Evolutionary conservation across 306 rosid species (phyloP).

Genomic region (Vicia faba): DNA sequence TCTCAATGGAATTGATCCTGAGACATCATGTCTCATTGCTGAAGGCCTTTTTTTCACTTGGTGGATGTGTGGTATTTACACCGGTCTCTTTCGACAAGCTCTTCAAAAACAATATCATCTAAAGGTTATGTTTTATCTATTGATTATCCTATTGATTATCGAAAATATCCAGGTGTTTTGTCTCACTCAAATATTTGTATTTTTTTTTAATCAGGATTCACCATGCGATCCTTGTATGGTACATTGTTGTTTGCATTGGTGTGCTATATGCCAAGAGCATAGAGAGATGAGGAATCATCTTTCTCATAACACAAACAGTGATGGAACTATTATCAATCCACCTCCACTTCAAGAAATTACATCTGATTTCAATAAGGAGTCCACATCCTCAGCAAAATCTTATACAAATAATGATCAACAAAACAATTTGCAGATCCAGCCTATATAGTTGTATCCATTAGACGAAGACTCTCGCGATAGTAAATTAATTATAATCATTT

Average conservation of each 20-base stretch:
- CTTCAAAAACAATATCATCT: conserved; percentile 25
- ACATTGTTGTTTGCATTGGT: conserved; percentile 29
- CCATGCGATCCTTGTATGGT: conserved; percentile 34
- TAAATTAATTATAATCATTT: too few relatives aligned
- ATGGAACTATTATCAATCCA: conserved; percentile 13
- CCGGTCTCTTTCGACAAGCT: conserved; percentile 21
- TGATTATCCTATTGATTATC: too few relatives aligned
- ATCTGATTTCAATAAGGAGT: conserved; percentile 1
- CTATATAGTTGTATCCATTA: background rate
- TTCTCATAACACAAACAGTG: background rate
- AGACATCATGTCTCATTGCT: conserved; percentile 28
- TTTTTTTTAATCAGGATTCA: conserved; percentile 9
- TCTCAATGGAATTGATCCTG: conserved; percentile 31
- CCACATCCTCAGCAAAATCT: background rate
- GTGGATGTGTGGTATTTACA: conserved; percentile 35
- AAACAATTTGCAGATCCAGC: conserved; percentile 13
- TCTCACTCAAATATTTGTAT: too few relatives aligned
- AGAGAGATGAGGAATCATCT: conserved; percentile 26
- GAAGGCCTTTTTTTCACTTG: conserved; percentile 22
- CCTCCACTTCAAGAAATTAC: conserved; percentile 21
- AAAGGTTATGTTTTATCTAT: conserved; percentile 8
- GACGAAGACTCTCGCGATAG: too few relatives aligned
- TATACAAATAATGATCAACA: background rate
- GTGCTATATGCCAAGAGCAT: conserved; percentile 32
- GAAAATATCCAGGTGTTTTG: too few relatives aligned